Percentiles rank a stretch among this genome's conserved stretches.
phyloP scores from a whole-genome alignment of 805 yeast genomes.

The Isabelozyma gotoi region DNA sequence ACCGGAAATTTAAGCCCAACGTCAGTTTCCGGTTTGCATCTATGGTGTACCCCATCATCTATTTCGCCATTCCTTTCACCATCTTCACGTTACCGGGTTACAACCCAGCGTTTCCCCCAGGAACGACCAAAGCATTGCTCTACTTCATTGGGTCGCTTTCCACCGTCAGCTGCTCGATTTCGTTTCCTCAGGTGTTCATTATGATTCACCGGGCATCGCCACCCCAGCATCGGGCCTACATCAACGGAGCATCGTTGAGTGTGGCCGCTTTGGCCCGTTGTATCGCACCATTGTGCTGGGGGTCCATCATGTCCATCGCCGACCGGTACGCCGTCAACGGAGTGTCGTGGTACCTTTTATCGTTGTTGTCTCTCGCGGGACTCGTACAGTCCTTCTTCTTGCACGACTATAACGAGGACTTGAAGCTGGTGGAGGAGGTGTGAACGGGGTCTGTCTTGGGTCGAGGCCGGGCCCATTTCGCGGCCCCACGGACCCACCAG shows the following conservation, averaged over 20 bases:
- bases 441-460: too few species aligned
- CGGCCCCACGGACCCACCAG: too few species aligned
- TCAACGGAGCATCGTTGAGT: conserved; percentile 58
- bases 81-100: conserved; percentile 41
- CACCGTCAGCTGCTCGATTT: conserved; percentile 43
- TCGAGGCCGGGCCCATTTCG: too few species aligned
- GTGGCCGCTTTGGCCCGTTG: conserved; percentile 55
- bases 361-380: conserved; percentile 17
- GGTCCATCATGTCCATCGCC: conserved; percentile 35
- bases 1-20: conserved; percentile 46
- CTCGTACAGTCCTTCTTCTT: conserved; percentile 20
- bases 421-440: neutral
- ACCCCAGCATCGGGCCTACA: conserved; percentile 54
- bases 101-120: neutral
- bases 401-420: conserved; percentile 27
- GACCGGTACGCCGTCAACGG: conserved; percentile 24
- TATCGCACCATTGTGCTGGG: conserved; percentile 58
- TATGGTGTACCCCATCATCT: conserved; percentile 45
- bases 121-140: neutral
- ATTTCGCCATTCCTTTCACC: conserved; percentile 46
- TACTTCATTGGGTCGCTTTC: conserved; percentile 13
- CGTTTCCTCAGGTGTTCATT: conserved; percentile 53
- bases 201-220: conserved; percentile 56
- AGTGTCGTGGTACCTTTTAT: conserved; percentile 32
- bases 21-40: conserved; percentile 41